Evolutionary conservation across 495 filamentous ascomycete genomes (phyloP), one percentile per base, ranked within the genome.

Genomic region (Neurospora terricola): DNA sequence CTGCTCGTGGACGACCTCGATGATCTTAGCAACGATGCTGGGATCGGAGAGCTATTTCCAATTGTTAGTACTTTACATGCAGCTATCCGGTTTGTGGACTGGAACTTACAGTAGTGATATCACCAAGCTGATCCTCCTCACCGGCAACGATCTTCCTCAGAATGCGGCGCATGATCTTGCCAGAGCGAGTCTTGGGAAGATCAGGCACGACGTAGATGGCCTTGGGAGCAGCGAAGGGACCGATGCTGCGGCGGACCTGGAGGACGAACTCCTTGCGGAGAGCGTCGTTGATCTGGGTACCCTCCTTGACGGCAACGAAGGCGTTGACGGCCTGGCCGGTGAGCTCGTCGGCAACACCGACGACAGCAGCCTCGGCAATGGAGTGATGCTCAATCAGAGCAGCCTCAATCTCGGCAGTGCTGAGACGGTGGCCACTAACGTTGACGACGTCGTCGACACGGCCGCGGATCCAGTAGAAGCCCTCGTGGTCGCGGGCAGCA

Each of bases 401-500:
- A 38, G 96, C 96, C 83, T 99, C 96, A 74, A 99, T 98, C 83
- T 99, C 96, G 66, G 96, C 96, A 21, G 96, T 99, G 14, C 95
- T 98, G 62, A 99, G 87, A 81, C 96, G 90, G 80, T 99, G 96
- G 38, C 96, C 96, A 74, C 91, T 94, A 70, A 99, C 96, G 81
- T 98, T 99, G 79, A 99, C 95, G 72, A 98, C 96, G 77, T 99
- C 96, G 79, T 99, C 96, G 38, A 98, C 96, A 84, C 96, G 93
- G 69, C 96, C 96, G 72, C 96, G 94, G 82, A 99, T 98, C 96
- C 96, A 98, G 88, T 98, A 98, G 86, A 98, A 98, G 70, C 96
- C 96, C 76, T 99, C 96, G 83, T 97, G 93, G 81, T 99, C 96
- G 78, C 96, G 92, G 75, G 92, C 96, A 72, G 96, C 96, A 77